A percentile compares a stretch with the other conserved stretches of the same genome.
Conservation (phyloP, 2,329 filamentous ascomycete species). For the Fusarium sp. region DNA sequence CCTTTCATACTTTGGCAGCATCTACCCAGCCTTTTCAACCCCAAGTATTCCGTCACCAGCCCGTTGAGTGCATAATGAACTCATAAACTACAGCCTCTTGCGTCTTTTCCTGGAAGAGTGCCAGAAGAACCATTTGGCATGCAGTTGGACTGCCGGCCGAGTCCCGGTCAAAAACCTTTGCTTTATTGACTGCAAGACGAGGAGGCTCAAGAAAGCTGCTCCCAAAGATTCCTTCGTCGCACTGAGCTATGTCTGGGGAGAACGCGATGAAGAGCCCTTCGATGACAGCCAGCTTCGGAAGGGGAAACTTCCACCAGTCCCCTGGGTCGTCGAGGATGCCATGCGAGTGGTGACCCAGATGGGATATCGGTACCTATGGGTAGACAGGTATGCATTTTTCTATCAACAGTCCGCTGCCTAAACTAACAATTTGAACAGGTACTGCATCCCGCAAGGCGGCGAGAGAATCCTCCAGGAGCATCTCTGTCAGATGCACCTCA, state of each 20-base stretch:
- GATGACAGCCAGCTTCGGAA: background rate
- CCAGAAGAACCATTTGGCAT: background rate
- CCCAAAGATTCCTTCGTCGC: background rate
- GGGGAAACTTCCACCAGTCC: background rate
- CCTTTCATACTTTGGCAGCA: background rate
- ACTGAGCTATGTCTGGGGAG: constrained; percentile 14
- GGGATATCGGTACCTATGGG: constrained; percentile 6
- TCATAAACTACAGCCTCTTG: background rate
- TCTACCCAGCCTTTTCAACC: background rate
- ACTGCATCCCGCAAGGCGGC: constrained; percentile 2
- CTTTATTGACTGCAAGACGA: constrained; percentile 5
- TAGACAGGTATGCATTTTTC: background rate
- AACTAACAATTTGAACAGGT: background rate
- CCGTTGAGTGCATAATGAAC: background rate
- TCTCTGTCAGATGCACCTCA: constrained; percentile 5
- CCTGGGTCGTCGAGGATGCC: constrained; percentile 1
- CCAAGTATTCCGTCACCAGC: background rate
- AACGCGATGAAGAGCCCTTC: background rate
- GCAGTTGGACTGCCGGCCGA: background rate
- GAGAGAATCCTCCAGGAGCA: background rate
- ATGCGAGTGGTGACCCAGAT: constrained; percentile 1
- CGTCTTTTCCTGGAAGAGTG: background rate
- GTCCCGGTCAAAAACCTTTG: background rate
- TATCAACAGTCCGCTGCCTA: background rate
- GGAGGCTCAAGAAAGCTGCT: background rate